phyloP scores from a whole-genome alignment of 768 basidiomycete genomes.

The Trametes maxima region DNA sequence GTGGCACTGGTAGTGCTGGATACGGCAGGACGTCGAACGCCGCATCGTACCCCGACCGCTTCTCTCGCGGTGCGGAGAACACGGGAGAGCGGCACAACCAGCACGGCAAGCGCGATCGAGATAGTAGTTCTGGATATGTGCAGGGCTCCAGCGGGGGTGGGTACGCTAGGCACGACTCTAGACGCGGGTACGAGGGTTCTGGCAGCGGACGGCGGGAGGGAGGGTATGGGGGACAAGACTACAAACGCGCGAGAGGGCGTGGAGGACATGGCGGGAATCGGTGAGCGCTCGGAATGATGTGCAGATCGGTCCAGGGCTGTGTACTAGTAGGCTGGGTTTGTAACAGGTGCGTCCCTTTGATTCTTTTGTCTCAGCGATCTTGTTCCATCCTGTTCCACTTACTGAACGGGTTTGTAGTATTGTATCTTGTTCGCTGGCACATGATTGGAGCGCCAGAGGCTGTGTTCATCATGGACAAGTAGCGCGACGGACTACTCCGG shows the following conservation, averaged over 20 bases:
- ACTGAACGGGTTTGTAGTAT: too few relatives aligned
- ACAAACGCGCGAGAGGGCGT: not conserved
- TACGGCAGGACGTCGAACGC: not conserved
- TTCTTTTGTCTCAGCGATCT: too few relatives aligned
- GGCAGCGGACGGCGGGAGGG: not conserved
- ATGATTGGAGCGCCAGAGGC: too few relatives aligned
- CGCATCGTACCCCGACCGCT: not conserved
- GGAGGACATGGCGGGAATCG: not conserved
- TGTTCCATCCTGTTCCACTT: too few relatives aligned
- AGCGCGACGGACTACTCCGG: too few relatives aligned
- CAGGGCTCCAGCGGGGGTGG: not conserved
- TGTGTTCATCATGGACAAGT: too few relatives aligned
- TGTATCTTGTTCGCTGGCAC: too few relatives aligned
- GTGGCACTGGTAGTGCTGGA: not conserved
- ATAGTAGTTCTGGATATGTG: not conserved
- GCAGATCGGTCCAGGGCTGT: not conserved
- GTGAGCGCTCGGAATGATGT: not conserved
- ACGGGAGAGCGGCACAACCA: conserved; percentile 1
- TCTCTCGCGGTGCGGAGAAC: not conserved
- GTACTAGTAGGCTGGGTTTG: too few relatives aligned
- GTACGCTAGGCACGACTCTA: not conserved
- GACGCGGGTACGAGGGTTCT: not conserved
- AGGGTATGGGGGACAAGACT: not conserved
- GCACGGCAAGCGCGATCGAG: conserved; percentile 1
- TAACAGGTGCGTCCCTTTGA: too few relatives aligned